These are phyloP conservation scores for Paramecium octaurelia DNA, from an alignment of 73 alveolate genomes.

Conservation along the genomic window DNA sequence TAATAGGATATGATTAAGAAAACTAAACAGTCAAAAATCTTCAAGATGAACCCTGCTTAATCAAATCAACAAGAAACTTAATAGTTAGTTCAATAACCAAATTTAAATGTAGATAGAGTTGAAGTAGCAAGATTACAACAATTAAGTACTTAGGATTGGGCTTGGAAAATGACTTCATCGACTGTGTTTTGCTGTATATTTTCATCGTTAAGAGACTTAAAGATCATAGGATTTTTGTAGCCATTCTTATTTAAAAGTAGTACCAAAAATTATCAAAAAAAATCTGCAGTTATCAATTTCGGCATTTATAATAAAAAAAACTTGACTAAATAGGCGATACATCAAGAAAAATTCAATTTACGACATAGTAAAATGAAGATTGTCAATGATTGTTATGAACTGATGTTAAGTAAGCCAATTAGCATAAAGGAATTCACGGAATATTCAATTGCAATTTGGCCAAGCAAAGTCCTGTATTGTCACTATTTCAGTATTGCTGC, in stretches of 20 bases:
- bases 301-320: neutral
- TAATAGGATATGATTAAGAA: neutral
- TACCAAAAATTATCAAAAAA: neutral
- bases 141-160: neutral
- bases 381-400: neutral
- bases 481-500: slow-evolving; percentile 22
- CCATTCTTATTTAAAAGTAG: neutral
- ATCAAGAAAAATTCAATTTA: neutral
- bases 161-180: neutral
- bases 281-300: neutral
- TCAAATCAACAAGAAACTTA: neutral
- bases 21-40: neutral
- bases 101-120: neutral
- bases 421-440: neutral
- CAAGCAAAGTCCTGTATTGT: neutral
- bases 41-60: neutral
- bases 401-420: neutral
- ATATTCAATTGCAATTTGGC: slow-evolving; percentile 9
- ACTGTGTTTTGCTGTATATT: neutral
- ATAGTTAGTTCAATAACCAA: neutral
- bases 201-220: neutral
- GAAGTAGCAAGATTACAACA: neutral
- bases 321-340: neutral
- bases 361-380: neutral
- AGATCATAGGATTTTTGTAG: neutral